Evolutionary conservation across 2,329 filamentous ascomycete species (phyloP), one percentile per base, ranked within the genome.

Genomic region (Samsoniella hepiali): DNA sequence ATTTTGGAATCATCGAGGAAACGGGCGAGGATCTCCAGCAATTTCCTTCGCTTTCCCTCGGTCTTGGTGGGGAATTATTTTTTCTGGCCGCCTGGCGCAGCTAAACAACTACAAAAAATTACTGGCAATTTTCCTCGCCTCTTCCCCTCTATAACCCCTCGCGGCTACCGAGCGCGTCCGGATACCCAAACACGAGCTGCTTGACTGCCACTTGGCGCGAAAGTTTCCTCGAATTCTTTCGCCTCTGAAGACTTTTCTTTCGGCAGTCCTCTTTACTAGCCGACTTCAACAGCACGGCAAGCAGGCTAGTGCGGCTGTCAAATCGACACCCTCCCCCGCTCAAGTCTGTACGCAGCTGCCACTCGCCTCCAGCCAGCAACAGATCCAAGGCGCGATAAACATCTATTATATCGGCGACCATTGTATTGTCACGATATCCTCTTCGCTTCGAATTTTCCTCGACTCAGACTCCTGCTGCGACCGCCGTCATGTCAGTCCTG

Each of bases 401-500:
- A 17, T 5, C 34, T 29, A 2, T 22, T 27, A 32, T 42, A 31
- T n/a, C 13, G 6, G 31, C 10, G 22, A 13, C n/a, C 51, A 38
- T 40, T 62, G 40, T 27, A 17, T 34, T 29, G 22, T 27, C 13
- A 40, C 34, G 13, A 17, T 13, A 31, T 8, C 5, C 15, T 32
- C 27, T 3, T 13, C 22, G 27, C 15, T 27, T 13, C 10, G 10
- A 13, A 8, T 57, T 13, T 44, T 3, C 9, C 13, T 44, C 27
- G n/a, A 62, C 13, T 29, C 50, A 40, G 2, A 22, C 5, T 13
- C 6, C 50, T 8, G 29, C 27, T 63, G 66, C 65, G 65, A 66
- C 69, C 62, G 69, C 66, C 68, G 76, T 66, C 68, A 95, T 96
- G 92, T 97, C 94, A 76, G 79, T 97, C 69, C 87, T 98, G 51